phyloP scores from a whole-genome alignment of 225 moss, liverwort and hornwort genomes.

The Physcomitrium patens region DNA sequence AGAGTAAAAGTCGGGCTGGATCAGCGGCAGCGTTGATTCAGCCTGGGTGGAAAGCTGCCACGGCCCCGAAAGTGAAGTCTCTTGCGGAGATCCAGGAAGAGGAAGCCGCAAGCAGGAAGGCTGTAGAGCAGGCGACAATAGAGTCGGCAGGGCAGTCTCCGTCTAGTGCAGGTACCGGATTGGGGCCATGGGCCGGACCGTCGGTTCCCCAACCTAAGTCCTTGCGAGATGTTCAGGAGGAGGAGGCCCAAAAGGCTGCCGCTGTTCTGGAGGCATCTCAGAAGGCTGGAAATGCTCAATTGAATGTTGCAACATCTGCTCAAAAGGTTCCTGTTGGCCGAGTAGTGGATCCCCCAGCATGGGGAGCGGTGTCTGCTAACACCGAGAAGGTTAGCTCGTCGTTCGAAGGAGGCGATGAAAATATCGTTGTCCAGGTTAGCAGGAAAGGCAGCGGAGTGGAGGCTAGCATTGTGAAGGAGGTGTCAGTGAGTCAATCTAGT shows the following conservation, averaged over 20 bases:
- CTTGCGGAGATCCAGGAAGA: constrained; percentile 72
- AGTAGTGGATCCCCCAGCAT: constrained; percentile 47
- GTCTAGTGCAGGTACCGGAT: constrained; percentile 25
- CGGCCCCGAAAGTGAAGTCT: constrained; percentile 54
- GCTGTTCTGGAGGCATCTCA: background rate
- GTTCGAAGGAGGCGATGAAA: constrained; percentile 19
- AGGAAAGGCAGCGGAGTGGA: background rate
- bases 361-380: constrained; percentile 33
- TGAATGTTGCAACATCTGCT: constrained; percentile 4
- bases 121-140: constrained; percentile 49
- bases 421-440: background rate
- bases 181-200: constrained; percentile 62
- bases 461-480: constrained; percentile 10
- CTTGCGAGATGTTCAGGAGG: constrained; percentile 71
- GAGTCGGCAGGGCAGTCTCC: constrained; percentile 25
- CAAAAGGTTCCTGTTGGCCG: constrained; percentile 39
- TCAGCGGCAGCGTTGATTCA: constrained; percentile 21
- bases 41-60: constrained; percentile 65
- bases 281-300: background rate
- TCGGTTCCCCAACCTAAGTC: constrained; percentile 52
- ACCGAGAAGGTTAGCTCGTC: constrained; percentile 37
- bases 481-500: constrained; percentile 36
- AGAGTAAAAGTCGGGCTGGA: constrained; percentile 5
- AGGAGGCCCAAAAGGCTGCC: constrained; percentile 52
- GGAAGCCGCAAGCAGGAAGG: constrained; percentile 57